These are phyloP conservation scores for Linum trigynum DNA, from an alignment of 345 rosid genomes.

Conservation along the genomic window DNA sequence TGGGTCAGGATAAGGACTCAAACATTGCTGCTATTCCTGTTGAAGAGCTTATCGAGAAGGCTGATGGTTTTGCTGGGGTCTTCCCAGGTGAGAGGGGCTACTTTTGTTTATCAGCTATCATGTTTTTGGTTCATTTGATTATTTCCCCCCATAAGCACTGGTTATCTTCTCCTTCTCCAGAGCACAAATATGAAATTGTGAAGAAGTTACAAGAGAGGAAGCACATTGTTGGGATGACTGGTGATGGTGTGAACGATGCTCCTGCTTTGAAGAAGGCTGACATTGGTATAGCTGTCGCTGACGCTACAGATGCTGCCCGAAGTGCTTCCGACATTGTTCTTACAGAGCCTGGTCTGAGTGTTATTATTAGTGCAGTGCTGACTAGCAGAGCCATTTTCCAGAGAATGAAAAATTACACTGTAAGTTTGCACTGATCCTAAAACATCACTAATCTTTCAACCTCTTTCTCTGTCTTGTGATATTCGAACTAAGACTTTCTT, in stretches of 20 bases:
- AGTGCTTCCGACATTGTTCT: conserved; percentile 2
- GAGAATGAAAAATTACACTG: conserved; percentile 6
- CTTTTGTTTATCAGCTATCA: neutral
- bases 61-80: conserved; percentile 6
- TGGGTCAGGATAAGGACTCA: neutral
- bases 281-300: conserved; percentile 3
- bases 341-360: conserved; percentile 2
- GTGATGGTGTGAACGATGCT: conserved; percentile 4
- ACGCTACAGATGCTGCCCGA: conserved; percentile 6
- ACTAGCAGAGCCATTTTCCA: conserved; percentile 6
- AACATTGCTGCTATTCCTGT: conserved; percentile 2
- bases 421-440: neutral
- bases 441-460: neutral
- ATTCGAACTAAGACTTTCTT: neutral
- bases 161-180: neutral
- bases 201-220: conserved; percentile 3
- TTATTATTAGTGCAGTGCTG: conserved; percentile 3
- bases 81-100: neutral
- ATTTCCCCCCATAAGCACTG: neutral
- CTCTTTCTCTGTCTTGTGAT: neutral
- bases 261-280: conserved; percentile 7
- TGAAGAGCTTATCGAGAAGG: conserved; percentile 1
- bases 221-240: conserved; percentile 6
- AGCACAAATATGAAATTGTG: conserved; percentile 5
- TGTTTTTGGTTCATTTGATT: neutral